Conservation (phyloP, 2,329 filamentous ascomycete genomes). For the Teratosphaeria gauchensis region DNA sequence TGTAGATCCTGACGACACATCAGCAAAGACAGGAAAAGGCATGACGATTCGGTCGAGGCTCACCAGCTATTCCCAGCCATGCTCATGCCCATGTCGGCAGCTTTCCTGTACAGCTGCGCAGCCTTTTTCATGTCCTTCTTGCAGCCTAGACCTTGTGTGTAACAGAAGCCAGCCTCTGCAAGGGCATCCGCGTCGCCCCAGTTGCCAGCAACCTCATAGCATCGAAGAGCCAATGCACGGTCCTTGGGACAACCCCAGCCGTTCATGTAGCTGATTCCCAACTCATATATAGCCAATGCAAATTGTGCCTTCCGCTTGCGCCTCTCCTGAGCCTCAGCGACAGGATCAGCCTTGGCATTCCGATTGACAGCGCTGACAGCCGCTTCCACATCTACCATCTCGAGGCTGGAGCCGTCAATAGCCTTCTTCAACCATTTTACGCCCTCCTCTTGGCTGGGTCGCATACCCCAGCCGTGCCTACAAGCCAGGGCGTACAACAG, state of each 20-base stretch:
- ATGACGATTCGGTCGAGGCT: slow-evolving; percentile 28
- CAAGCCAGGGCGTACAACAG: slow-evolving; percentile 90
- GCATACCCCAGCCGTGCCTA: slow-evolving; percentile 96
- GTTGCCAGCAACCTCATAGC: slow-evolving; percentile 89
- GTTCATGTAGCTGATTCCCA: slow-evolving; percentile 95
- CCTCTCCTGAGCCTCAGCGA: slow-evolving; percentile 56
- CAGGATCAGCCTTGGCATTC: slow-evolving; percentile 44
- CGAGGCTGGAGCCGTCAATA: slow-evolving; percentile 73
- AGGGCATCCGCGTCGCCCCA: slow-evolving; percentile 96
- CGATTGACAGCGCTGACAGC: slow-evolving; percentile 23
- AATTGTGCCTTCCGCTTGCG: slow-evolving; percentile 88
- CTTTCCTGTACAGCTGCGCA: slow-evolving; percentile 79
- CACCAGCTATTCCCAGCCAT: slow-evolving; percentile 99
- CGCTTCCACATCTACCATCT: slow-evolving; percentile 54
- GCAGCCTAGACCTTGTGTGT: slow-evolving; percentile 83
- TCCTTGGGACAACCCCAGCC: slow-evolving; percentile 96
- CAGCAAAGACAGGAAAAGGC: neutral
- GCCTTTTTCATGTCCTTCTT: slow-evolving; percentile 96
- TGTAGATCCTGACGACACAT: slow-evolving; percentile 69
- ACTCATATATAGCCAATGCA: slow-evolving; percentile 88
- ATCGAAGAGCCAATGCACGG: slow-evolving; percentile 74
- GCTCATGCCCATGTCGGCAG: slow-evolving; percentile 86
- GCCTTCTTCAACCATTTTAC: slow-evolving; percentile 88
- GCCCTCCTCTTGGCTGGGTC: slow-evolving; percentile 79
- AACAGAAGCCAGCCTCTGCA: slow-evolving; percentile 91